phyloP scores from a whole-genome alignment of 345 rosid genomes.

The Eutrema heterophyllum region DNA sequence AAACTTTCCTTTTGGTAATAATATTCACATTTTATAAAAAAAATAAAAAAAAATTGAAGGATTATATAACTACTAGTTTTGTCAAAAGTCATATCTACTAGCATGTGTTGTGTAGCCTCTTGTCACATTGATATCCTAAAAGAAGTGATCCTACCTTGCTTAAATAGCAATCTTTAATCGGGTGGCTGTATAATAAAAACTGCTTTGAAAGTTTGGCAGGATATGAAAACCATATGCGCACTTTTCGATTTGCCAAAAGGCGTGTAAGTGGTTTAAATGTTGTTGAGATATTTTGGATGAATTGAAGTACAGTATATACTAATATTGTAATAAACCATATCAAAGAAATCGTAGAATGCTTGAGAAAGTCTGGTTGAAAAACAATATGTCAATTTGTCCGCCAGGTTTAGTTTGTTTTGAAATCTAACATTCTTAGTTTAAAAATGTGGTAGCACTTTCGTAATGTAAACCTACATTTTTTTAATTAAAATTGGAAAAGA shows the following conservation, averaged over 20 bases:
- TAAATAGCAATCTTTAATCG: background rate
- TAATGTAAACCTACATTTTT: too few species aligned
- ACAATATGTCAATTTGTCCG: background rate
- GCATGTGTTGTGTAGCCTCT: background rate
- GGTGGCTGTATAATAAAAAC: background rate
- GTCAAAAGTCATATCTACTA: background rate
- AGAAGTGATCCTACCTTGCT: background rate
- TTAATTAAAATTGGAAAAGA: too few species aligned
- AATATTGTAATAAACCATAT: background rate
- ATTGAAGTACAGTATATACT: background rate
- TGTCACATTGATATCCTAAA: background rate
- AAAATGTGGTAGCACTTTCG: too few species aligned
- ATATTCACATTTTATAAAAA: too few species aligned
- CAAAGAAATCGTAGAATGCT: background rate
- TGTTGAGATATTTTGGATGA: background rate
- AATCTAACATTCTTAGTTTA: background rate
- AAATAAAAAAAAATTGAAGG: background rate
- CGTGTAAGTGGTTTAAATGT: background rate
- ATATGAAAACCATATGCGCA: background rate
- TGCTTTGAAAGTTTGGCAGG: background rate
- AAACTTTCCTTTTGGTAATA: too few species aligned
- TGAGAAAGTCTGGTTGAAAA: background rate
- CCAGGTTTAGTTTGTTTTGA: background rate
- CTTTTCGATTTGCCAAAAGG: background rate
- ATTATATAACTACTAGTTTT: background rate